Conservation (phyloP, 1,284 basidiomycete genomes). For the Blastosporella zonata region DNA sequence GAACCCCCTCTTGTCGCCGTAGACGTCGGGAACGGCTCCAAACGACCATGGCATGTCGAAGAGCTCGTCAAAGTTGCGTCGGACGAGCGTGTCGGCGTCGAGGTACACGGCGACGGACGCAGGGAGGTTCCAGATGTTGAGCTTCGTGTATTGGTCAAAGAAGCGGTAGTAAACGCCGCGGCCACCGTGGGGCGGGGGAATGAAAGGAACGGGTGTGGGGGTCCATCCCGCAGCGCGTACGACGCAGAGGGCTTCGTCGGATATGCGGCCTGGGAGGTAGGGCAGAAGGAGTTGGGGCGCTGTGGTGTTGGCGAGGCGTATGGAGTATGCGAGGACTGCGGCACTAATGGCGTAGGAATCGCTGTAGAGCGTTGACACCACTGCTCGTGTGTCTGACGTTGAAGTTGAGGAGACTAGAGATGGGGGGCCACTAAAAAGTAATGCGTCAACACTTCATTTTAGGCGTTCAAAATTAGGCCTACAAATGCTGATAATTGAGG, state of each 20-base stretch:
- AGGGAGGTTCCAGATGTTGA: conserved; percentile 37
- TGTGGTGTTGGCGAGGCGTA: conserved; percentile 33
- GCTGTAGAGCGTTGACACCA: conserved; percentile 42
- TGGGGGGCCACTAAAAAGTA: conserved; percentile 8
- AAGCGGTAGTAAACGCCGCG: conserved; percentile 34
- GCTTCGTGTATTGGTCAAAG: conserved; percentile 42
- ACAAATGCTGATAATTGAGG: conserved; percentile 27
- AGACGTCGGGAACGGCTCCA: conserved; percentile 43
- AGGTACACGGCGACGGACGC: conserved; percentile 37
- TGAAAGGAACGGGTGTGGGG: conserved; percentile 32
- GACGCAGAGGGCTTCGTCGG: conserved; percentile 37
- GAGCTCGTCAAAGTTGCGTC: conserved; percentile 43
- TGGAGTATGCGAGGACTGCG: conserved; percentile 42
- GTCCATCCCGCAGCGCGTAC: conserved; percentile 39
- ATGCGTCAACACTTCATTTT: background rate
- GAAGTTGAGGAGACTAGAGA: conserved; percentile 2
- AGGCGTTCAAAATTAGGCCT: conserved; percentile 5
- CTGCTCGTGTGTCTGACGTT: conserved; percentile 25
- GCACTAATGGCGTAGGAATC: conserved; percentile 40
- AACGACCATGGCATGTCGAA: conserved; percentile 41
- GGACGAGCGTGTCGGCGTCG: conserved; percentile 42
- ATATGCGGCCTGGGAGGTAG: conserved; percentile 39
- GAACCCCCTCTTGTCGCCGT: conserved; percentile 32
- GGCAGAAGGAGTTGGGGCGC: conserved; percentile 31
- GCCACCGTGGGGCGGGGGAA: conserved; percentile 36